Percentiles rank a stretch among this genome's conserved stretches.
Conservation (phyloP, 106 monocot genomes). For the Dendrobium huoshanense region DNA sequence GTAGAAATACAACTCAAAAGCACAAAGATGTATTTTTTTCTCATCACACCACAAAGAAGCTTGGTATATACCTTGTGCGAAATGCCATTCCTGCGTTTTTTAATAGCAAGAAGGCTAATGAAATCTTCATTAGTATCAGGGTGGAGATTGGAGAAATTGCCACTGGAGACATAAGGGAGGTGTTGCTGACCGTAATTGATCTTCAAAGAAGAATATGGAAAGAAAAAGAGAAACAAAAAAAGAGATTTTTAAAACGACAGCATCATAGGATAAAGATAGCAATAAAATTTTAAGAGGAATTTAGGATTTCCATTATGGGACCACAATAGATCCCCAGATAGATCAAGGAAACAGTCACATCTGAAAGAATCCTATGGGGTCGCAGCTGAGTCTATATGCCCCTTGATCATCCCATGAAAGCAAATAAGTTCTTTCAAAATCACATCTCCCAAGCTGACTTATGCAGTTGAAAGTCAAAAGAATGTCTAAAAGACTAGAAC, state of each 20-base stretch:
- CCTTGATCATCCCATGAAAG: background rate
- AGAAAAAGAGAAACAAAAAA: background rate
- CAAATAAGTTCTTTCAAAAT: background rate
- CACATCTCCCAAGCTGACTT: background rate
- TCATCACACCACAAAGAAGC: background rate
- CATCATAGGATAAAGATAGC: background rate
- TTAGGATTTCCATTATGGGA: background rate
- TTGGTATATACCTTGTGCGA: conserved; percentile 46
- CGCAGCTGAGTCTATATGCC: background rate
- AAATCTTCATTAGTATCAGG: conserved; percentile 15
- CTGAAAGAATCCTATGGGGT: background rate
- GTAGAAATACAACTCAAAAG: background rate
- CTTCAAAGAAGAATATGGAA: conserved; percentile 33
- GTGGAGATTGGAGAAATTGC: conserved; percentile 10
- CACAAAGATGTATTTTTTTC: background rate
- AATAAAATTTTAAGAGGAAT: background rate
- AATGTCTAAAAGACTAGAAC: background rate
- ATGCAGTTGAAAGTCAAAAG: background rate
- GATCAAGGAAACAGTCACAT: background rate
- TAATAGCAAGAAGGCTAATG: background rate
- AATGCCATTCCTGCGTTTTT: conserved; percentile 17
- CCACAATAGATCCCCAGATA: background rate
- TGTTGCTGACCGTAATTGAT: conserved; percentile 24
- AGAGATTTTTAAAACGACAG: background rate
- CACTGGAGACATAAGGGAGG: conserved; percentile 14